Conservation (phyloP, 2,329 filamentous ascomycete genomes). For the Botrytis pseudocinerea region DNA sequence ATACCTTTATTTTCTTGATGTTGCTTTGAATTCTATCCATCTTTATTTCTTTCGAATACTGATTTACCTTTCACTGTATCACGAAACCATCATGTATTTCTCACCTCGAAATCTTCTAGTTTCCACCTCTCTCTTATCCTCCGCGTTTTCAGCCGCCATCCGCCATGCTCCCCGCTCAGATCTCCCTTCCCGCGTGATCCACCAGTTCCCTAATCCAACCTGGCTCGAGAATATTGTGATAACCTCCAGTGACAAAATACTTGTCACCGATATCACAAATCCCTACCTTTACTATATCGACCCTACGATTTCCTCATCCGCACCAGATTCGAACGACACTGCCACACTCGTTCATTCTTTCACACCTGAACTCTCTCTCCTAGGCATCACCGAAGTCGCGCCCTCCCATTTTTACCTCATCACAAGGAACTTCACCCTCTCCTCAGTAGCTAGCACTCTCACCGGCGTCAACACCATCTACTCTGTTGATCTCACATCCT, state of each 20-base stretch:
- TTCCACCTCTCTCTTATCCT: neutral
- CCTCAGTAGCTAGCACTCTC: constrained; percentile 11
- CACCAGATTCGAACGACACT: constrained; percentile 10
- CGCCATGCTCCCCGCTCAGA: neutral
- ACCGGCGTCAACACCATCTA: constrained; percentile 30
- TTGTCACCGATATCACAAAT: constrained; percentile 25
- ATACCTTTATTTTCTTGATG: neutral
- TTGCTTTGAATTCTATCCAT: no score
- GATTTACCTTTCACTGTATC: neutral
- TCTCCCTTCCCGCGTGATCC: neutral
- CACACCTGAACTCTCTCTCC: constrained; percentile 31
- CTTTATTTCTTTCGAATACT: neutral
- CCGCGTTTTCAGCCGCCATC: neutral
- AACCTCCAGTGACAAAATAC: constrained; percentile 27
- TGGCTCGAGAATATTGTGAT: constrained; percentile 34
- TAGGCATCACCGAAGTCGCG: constrained; percentile 44
- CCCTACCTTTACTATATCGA: constrained; percentile 27
- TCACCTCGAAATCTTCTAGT: neutral
- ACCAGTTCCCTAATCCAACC: constrained; percentile 27
- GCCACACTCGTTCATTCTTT: constrained; percentile 28
- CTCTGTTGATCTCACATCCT: constrained; percentile 25
- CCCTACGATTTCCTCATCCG: constrained; percentile 8
- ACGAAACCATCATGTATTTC: neutral
- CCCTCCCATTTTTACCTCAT: constrained; percentile 36
- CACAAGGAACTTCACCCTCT: constrained; percentile 33